phyloP scores from a whole-genome alignment of 1,139 yeast genomes.

The Eremothecium gossypii region DNA sequence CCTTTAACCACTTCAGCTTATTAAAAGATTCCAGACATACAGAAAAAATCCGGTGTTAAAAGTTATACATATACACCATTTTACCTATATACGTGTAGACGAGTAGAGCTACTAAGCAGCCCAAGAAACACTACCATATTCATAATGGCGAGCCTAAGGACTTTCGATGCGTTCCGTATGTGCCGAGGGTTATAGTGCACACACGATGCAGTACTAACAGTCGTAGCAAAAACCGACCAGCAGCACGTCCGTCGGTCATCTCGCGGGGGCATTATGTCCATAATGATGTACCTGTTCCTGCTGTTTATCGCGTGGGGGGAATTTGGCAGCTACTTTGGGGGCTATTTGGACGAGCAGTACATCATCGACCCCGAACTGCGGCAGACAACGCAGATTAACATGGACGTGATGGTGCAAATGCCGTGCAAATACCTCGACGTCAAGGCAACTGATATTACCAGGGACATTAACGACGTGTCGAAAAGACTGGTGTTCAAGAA shows the following conservation, averaged over 20 bases:
- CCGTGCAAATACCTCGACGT: conserved; percentile 74
- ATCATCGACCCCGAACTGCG: conserved; percentile 57
- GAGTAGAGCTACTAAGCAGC: background rate
- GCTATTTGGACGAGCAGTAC: conserved; percentile 70
- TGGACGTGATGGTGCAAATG: conserved; percentile 76
- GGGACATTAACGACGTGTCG: conserved; percentile 68
- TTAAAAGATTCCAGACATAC: background rate
- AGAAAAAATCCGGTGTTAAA: background rate
- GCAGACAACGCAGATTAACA: conserved; percentile 55
- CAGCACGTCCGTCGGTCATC: conserved; percentile 65
- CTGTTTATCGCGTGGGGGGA: conserved; percentile 77
- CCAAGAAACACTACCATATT: background rate
- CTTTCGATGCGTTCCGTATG: conserved; percentile 81
- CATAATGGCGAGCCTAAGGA: conserved; percentile 35
- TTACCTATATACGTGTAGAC: background rate
- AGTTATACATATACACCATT: background rate
- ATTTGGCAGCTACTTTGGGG: conserved; percentile 77
- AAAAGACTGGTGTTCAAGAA: conserved; percentile 67
- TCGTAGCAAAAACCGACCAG: conserved; percentile 64
- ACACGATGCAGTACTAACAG: conserved; percentile 5
- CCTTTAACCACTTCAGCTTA: too few relatives aligned
- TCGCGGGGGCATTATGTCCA: conserved; percentile 71
- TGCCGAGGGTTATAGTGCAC: conserved; percentile 12
- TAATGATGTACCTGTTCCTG: conserved; percentile 50
- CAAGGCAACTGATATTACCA: conserved; percentile 67